These are phyloP conservation scores for Athelia psychrophila DNA, from an alignment of 1,284 basidiomycete genomes.

Conservation along the genomic window DNA sequence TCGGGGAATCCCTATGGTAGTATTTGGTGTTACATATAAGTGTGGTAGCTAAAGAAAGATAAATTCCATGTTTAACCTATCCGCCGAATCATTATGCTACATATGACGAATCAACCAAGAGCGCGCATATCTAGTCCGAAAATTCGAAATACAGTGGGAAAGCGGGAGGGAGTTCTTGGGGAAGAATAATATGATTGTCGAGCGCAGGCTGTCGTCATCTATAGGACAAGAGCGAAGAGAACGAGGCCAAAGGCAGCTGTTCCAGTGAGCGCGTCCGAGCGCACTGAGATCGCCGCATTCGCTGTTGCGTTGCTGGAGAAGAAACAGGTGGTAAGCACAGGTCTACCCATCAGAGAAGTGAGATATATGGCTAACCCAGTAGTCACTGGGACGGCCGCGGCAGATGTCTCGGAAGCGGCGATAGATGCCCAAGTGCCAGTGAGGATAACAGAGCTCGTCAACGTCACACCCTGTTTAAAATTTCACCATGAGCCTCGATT, in stretches of 20 bases:
- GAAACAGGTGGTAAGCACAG: no score
- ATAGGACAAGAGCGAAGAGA: constrained; percentile 8
- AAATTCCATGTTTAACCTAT: no score
- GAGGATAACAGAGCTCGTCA: constrained; percentile 25
- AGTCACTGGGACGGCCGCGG: constrained; percentile 4
- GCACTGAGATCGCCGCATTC: constrained; percentile 8
- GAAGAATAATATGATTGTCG: constrained; percentile 26
- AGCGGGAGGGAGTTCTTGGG: no score
- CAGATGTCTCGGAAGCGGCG: constrained; percentile 9
- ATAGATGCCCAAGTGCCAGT: constrained; percentile 11
- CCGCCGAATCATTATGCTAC: no score
- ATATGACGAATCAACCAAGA: no score
- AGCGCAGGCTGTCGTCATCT: not conserved
- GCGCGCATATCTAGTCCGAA: no score
- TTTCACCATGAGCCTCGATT: not conserved
- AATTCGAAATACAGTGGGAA: no score
- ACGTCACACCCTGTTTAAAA: constrained; percentile 45
- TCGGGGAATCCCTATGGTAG: no score
- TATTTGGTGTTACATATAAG: no score
- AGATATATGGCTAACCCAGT: constrained; percentile 8
- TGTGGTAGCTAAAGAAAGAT: no score
- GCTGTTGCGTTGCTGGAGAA: constrained; percentile 6
- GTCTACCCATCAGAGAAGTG: not conserved
- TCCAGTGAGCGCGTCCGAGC: constrained; percentile 14
- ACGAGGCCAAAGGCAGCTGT: constrained; percentile 14